Percentiles rank a stretch among this genome's conserved stretches.
These are phyloP conservation scores for Paecilomyces variotii DNA, from an alignment of 2,329 filamentous ascomycete genomes.

Conservation along the genomic window DNA sequence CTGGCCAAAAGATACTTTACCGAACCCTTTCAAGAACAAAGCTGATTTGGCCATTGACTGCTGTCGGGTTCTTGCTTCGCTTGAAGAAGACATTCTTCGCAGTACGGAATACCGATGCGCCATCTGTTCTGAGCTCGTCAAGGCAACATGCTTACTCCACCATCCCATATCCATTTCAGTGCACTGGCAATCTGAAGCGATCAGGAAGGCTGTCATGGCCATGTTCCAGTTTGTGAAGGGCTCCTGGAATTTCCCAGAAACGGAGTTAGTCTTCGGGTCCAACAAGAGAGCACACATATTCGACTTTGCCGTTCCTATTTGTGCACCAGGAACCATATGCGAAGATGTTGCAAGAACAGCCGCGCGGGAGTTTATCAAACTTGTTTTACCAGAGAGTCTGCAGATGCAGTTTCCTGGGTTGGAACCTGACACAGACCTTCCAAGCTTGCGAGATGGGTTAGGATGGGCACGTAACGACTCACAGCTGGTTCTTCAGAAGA, in stretches of 20 bases:
- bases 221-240: constrained; percentile 13
- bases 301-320: constrained; percentile 15
- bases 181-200: not conserved
- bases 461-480: not conserved
- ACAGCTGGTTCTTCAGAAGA: not conserved
- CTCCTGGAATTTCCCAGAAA: constrained; percentile 11
- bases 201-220: constrained; percentile 8
- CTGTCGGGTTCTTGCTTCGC: constrained; percentile 9
- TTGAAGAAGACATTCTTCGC: constrained; percentile 12
- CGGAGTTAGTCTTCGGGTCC: constrained; percentile 7
- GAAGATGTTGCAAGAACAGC: constrained; percentile 12
- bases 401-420: not conserved
- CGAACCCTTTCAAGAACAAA: constrained; percentile 2
- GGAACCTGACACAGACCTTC: not conserved
- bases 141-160: constrained; percentile 12
- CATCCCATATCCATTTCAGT: constrained; percentile 10
- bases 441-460: not conserved
- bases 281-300: constrained; percentile 12
- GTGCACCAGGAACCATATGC: constrained; percentile 8
- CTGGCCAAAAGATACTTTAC: constrained; percentile 9
- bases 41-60: constrained; percentile 7
- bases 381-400: constrained; percentile 3
- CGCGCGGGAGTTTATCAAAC: constrained; percentile 10
- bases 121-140: constrained; percentile 9
- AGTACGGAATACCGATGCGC: constrained; percentile 12